Evolutionary conservation across 2,329 filamentous ascomycete species (phyloP).

Genomic region (Hypoxylon sp.): DNA sequence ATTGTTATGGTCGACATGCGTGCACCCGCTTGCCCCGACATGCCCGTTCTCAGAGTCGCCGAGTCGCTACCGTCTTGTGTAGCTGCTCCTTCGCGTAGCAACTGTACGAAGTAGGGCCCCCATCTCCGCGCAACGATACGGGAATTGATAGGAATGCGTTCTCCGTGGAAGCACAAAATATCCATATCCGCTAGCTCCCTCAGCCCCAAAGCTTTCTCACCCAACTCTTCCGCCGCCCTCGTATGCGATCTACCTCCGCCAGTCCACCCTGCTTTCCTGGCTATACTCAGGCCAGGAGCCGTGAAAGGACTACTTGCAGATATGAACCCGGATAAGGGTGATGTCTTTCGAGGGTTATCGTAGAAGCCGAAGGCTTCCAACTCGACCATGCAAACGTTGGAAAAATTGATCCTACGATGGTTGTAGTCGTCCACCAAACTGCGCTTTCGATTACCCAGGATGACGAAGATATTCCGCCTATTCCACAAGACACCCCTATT

Average conservation of each 20-base stretch:
- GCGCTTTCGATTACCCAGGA: conserved; percentile 90
- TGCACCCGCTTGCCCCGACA: conserved; percentile 64
- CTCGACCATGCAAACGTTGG: conserved; percentile 95
- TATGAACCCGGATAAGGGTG: conserved; percentile 82
- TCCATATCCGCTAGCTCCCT: conserved; percentile 97
- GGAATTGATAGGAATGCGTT: conserved; percentile 93
- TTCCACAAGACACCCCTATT: conserved; percentile 95
- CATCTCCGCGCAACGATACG: conserved; percentile 86
- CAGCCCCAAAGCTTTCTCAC: conserved; percentile 78
- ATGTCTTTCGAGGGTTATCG: conserved; percentile 85
- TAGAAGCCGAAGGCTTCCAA: conserved; percentile 97
- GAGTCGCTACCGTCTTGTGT: conserved; percentile 78
- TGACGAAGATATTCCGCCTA: conserved; percentile 92
- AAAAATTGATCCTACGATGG: conserved; percentile 96
- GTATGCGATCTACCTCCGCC: conserved; percentile 81
- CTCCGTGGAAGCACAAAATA: conserved; percentile 88
- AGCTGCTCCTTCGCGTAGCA: conserved; percentile 81
- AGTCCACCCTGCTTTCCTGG: conserved; percentile 68
- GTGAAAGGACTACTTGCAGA: conserved; percentile 80
- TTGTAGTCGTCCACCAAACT: conserved; percentile 98
- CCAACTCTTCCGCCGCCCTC: conserved; percentile 82
- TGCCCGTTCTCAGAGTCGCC: conserved; percentile 74
- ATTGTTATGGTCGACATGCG: conserved; percentile 88
- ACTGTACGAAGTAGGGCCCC: conserved; percentile 95
- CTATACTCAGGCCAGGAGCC: conserved; percentile 63